Evolutionary conservation across 2,329 filamentous ascomycete species (phyloP).

Genomic region (Fusarium xylarioides): DNA sequence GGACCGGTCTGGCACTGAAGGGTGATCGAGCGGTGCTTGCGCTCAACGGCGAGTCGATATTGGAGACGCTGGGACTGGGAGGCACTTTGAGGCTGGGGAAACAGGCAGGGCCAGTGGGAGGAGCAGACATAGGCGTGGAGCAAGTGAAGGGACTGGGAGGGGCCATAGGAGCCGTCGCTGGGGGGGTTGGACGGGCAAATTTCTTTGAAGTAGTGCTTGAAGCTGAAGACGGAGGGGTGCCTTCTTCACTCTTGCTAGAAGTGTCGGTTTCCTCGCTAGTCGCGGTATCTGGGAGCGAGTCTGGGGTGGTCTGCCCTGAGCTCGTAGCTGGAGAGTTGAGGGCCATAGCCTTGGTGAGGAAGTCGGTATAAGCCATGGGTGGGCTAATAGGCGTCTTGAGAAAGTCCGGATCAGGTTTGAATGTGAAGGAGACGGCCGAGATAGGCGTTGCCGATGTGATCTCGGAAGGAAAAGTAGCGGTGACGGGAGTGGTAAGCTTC

Average conservation of each 20-base stretch:
- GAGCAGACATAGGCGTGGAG: constrained; percentile 65
- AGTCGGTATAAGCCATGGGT: constrained; percentile 89
- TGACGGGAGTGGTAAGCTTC: constrained; percentile 70
- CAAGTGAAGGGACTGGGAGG: constrained; percentile 63
- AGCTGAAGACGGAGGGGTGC: constrained; percentile 57
- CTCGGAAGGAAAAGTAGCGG: constrained; percentile 69
- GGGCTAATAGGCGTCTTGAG: constrained; percentile 94
- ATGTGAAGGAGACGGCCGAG: constrained; percentile 54
- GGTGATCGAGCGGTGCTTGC: constrained; percentile 71
- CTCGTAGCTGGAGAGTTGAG: constrained; percentile 74
- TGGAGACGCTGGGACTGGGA: constrained; percentile 75
- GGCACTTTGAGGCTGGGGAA: constrained; percentile 79
- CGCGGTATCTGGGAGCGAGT: constrained; percentile 64
- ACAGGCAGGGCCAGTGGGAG: constrained; percentile 68
- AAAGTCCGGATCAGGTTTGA: constrained; percentile 57
- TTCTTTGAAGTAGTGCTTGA: constrained; percentile 47
- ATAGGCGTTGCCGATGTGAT: constrained; percentile 74
- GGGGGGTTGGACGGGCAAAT: constrained; percentile 39
- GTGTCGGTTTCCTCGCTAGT: constrained; percentile 64
- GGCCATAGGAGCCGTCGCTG: constrained; percentile 51
- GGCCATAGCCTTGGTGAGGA: constrained; percentile 81
- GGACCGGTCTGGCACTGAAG: constrained; percentile 71
- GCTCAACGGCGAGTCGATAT: constrained; percentile 74
- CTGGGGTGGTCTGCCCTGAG: constrained; percentile 59
- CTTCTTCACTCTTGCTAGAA: constrained; percentile 66